A percentile compares a stretch with the other conserved stretches of the same genome.
These are phyloP conservation scores for Mycena olivaceomarginata DNA, from an alignment of 768 basidiomycete species.

Conservation along the genomic window DNA sequence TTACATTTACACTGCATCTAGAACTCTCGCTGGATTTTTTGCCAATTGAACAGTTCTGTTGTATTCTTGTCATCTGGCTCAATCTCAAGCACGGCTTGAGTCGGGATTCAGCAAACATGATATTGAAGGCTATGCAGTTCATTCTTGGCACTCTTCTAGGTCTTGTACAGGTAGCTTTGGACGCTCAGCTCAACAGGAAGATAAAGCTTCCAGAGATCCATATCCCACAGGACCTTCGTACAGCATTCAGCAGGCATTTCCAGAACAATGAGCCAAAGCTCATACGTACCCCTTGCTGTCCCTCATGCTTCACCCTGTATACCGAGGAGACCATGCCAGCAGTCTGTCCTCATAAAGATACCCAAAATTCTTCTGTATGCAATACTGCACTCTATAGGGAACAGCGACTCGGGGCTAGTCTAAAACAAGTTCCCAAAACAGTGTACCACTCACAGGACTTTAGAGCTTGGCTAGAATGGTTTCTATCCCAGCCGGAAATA, in stretches of 20 bases:
- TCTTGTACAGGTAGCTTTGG: not conserved
- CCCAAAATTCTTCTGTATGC: not conserved
- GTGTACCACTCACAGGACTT: slow-evolving; percentile 23
- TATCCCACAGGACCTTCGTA: slow-evolving; percentile 22
- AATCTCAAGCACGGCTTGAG: slow-evolving; percentile 12
- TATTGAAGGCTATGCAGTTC: slow-evolving; percentile 23
- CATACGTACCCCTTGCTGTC: slow-evolving; percentile 22
- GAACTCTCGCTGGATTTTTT: no score
- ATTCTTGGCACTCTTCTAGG: slow-evolving; percentile 11
- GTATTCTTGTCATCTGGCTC: slow-evolving; percentile 21
- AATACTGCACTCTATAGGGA: not conserved
- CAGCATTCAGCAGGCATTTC: not conserved
- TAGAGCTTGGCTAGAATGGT: slow-evolving; percentile 28
- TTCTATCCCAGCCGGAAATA: slow-evolving; percentile 21
- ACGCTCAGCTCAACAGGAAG: not conserved
- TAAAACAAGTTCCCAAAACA: not conserved
- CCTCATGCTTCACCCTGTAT: slow-evolving; percentile 17
- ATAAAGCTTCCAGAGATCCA: slow-evolving; percentile 16
- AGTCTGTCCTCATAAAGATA: no score
- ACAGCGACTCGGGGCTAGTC: not conserved
- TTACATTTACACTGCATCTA: no score
- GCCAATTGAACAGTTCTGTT: not conserved
- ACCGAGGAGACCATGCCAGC: not conserved
- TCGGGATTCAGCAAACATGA: slow-evolving; percentile 1
- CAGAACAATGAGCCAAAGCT: slow-evolving; percentile 19